Conservation (phyloP, 2,329 filamentous ascomycete species). For the Aspergillus ruber region DNA sequence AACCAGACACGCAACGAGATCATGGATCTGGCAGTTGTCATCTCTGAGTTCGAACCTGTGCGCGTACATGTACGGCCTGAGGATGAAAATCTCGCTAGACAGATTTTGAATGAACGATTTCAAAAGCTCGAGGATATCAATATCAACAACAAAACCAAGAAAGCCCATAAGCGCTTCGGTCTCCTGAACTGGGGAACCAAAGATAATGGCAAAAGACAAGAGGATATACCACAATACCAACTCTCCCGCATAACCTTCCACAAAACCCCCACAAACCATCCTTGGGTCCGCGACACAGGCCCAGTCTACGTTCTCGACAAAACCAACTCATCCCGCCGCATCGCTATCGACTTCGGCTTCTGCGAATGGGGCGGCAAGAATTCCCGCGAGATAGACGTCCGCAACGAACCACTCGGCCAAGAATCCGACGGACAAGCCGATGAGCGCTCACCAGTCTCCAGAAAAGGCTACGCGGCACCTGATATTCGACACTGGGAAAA, state of each 20-base stretch:
- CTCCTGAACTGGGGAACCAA: neutral
- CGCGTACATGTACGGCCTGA: conserved; percentile 14
- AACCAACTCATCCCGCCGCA: conserved; percentile 7
- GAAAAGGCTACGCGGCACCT: neutral
- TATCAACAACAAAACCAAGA: conserved; percentile 1
- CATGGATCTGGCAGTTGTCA: conserved; percentile 10
- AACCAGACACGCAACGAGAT: conserved; percentile 8
- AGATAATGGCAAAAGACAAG: conserved; percentile 11
- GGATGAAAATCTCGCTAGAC: conserved; percentile 2
- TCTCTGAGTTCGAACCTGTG: conserved; percentile 18
- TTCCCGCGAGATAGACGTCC: conserved; percentile 7
- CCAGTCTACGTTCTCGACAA: conserved; percentile 15
- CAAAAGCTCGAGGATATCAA: conserved; percentile 2
- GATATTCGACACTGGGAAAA: conserved; percentile 7
- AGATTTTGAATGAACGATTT: neutral
- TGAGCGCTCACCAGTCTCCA: neutral
- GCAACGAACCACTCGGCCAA: conserved; percentile 1
- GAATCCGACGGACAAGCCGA: conserved; percentile 3
- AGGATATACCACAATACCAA: conserved; percentile 10
- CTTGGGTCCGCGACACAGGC: conserved; percentile 17
- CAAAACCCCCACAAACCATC: conserved; percentile 13
- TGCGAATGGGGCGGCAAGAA: conserved; percentile 16
- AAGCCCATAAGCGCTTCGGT: neutral
- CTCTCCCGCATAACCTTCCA: conserved; percentile 9
- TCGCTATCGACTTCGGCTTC: conserved; percentile 15